phyloP scores from a whole-genome alignment of 2,329 filamentous ascomycete species.

The Aureobasidium uvarum region DNA sequence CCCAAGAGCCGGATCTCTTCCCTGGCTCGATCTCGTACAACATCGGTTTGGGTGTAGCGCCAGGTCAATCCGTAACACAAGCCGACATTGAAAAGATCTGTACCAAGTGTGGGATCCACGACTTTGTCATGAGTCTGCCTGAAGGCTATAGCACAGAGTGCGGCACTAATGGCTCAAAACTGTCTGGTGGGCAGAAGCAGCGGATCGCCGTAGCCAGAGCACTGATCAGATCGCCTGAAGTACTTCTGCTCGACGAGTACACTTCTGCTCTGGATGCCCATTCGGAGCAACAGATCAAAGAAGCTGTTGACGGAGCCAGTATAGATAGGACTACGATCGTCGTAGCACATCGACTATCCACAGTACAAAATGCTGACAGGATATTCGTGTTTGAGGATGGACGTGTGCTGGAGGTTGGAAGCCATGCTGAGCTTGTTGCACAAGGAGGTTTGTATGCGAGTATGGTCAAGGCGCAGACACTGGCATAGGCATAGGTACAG shows the following conservation, averaged over 20 bases:
- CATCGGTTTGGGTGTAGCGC: constrained; percentile 41
- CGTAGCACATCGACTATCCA: constrained; percentile 74
- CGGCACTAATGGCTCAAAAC: constrained; percentile 43
- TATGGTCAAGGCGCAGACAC: constrained; percentile 40
- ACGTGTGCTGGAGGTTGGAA: constrained; percentile 60
- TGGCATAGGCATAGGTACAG: constrained; percentile 32
- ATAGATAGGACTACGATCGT: constrained; percentile 63
- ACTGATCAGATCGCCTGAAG: constrained; percentile 47
- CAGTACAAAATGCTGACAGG: constrained; percentile 74
- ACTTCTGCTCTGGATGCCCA: constrained; percentile 50
- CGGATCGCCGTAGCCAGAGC: constrained; percentile 49
- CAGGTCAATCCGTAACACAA: constrained; percentile 33
- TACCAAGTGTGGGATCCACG: constrained; percentile 47
- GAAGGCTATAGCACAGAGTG: constrained; percentile 50
- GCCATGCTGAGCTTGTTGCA: constrained; percentile 58
- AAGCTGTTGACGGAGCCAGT: constrained; percentile 44
- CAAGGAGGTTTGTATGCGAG: constrained; percentile 45
- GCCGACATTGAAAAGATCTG: constrained; percentile 40
- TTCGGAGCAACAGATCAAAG: constrained; percentile 46
- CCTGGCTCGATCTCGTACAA: constrained; percentile 48
- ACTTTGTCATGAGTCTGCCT: constrained; percentile 49
- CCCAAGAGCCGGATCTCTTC: constrained; percentile 49
- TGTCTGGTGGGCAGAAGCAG: constrained; percentile 50
- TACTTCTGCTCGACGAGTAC: constrained; percentile 49
- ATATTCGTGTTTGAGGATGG: constrained; percentile 75